These are phyloP conservation scores for Penicillium argentinense DNA, from an alignment of 495 filamentous ascomycete species.

Conservation along the genomic window DNA sequence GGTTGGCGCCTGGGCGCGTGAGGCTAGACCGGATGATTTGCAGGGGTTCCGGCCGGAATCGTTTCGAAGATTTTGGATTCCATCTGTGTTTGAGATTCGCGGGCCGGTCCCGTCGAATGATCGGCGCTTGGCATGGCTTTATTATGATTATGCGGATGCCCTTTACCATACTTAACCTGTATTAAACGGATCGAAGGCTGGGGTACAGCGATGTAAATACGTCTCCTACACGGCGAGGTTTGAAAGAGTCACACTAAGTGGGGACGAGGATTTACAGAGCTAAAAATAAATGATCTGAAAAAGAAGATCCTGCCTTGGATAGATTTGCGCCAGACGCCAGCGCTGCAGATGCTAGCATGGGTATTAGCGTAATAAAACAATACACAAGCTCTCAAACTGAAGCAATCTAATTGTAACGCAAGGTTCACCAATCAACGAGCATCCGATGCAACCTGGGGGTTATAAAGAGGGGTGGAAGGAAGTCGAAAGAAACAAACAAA, in stretches of 20 bases:
- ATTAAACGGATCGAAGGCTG: too few relatives aligned
- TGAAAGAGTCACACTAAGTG: background rate
- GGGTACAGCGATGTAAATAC: too few relatives aligned
- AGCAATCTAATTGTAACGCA: conserved; percentile 16
- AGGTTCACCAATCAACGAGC: conserved; percentile 1
- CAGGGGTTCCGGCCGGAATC: background rate
- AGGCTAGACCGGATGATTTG: background rate
- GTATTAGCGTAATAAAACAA: conserved; percentile 22
- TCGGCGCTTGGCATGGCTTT: too few relatives aligned
- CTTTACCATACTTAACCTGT: too few relatives aligned
- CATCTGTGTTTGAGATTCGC: too few relatives aligned
- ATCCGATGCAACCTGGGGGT: background rate
- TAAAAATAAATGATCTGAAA: background rate
- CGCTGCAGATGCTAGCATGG: conserved; percentile 24
- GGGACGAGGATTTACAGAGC: background rate
- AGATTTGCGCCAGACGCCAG: conserved; percentile 19
- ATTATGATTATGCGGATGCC: too few relatives aligned
- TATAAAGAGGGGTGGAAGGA: background rate
- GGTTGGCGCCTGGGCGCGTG: background rate
- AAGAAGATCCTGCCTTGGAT: background rate
- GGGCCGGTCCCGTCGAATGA: too few relatives aligned
- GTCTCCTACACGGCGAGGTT: too few relatives aligned
- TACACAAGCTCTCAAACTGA: conserved; percentile 12
- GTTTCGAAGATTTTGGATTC: too few relatives aligned
- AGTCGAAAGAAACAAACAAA: conserved; percentile 5